Base-by-base conservation (phyloP, 495 filamentous ascomycete species). In the Parathielavia appendiculata region DNA sequence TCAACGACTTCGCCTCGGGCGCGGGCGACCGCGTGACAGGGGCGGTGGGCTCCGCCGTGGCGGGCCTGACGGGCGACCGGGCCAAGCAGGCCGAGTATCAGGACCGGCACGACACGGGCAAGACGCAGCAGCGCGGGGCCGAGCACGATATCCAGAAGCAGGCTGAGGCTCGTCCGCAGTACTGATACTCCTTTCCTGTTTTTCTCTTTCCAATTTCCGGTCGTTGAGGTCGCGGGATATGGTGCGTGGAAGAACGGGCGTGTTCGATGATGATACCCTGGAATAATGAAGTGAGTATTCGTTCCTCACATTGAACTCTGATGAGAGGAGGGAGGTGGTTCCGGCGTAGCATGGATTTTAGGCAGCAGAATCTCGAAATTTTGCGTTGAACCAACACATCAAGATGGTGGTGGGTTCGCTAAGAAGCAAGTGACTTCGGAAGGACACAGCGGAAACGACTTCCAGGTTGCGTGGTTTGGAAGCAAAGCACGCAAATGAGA, bases 111-210 rank as follows among this genome's bases (percentile, higher is more conserved):
- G 92, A 95, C 67, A 72, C 80, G 63, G 92, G 92, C 36, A 97
- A 96, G 83, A 91, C 87, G 23, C 76, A 81, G 67, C 87, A 95
- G 78, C 79, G 92, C 13, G 86, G 92, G 53, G 92, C 86, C 12
- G 92, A 96, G 82, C 73, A 75, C 23, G 92, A 96, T 69, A 82
- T 96, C 56, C 71, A 83, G 63, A 91, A 90, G 82, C 80, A 87
- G 75, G 74, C 73, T 1, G 75, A 78, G 59, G 50, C 50, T 3
- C 10, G 36, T 7, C 11, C 35, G 17, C 17, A 36, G 34, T 14
- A 4, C 4, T 38, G 22, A 32, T n/a, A n/a, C n/a, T n/a, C n/a
- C n/a, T n/a, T n/a, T 23, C 44, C 5, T 49, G 20, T 30, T 4
- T 26, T 49, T 34, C 8, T 14, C n/a, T 49, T 35, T 6, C 1